Evolutionary conservation across 2,329 filamentous ascomycete genomes (phyloP), one percentile per base, ranked within the genome.

Genomic region (Sclerotinia borealis): DNA sequence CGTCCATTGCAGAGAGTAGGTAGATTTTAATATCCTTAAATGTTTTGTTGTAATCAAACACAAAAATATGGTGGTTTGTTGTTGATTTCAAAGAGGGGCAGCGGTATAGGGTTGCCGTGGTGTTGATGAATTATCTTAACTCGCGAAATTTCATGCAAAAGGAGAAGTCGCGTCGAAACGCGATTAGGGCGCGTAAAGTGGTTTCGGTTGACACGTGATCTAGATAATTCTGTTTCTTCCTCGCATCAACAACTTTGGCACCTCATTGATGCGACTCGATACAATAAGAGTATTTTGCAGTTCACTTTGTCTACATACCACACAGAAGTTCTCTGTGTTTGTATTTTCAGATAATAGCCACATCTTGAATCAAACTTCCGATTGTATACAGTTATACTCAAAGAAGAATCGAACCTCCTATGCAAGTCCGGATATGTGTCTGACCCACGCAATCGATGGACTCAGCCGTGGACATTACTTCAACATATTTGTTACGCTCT

Each of bases 1-100:
- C 83, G 70, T 92, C 89, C 90, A 95, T 75, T 31, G 6, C 67
- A 15, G 50, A 34, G 17, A 17, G 19, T 49, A 39, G 25, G 19
- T 49, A 39, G 25, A 49, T 55, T 48, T 22, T 11, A 25, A n/a
- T 25, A 31, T 48, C 8, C 8, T 36, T n/a, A 59, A 31, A 19
- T 27, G 36, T 37, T 3, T 13, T 27, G 43, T n/a, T 49, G 31
- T 27, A 22, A 36, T 49, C 19, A 36, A 27, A 59, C 29, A 31
- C 29, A 13, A 50, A 47, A 22, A 3, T 52, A 22, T 45, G 25
- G 43, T 59, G 36, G 49, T 56, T 54, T 56, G 29, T 19, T 55
- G n/a, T n/a, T 31, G 37, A 55, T 34, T 25, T 15, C 19, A 55
- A 43, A 34, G 6, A 45, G 31, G 37, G 41, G 17, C 37, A 15